A percentile compares a stretch with the other conserved stretches of the same genome.
These are phyloP conservation scores for Mortierella claussenii DNA, from an alignment of 192 early-diverging fungal genomes.

Conservation along the genomic window DNA sequence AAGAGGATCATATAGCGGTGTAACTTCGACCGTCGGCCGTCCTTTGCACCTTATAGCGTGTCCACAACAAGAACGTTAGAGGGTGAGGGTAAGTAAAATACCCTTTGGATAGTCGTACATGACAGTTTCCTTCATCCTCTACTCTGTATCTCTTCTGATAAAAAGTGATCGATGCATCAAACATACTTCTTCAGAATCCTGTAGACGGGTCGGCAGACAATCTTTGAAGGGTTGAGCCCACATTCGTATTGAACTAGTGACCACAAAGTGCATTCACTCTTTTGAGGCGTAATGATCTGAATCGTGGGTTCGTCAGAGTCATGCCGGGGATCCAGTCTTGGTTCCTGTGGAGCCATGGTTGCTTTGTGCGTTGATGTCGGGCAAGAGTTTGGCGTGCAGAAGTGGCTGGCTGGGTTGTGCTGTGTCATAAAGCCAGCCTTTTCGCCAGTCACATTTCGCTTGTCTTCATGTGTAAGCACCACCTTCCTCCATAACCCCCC, in stretches of 20 bases:
- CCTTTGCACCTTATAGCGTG: constrained; percentile 49
- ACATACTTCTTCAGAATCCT: constrained; percentile 39
- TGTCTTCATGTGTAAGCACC: no score
- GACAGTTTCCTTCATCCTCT: background rate
- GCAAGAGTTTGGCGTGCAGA: no score
- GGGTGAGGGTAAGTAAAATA: background rate
- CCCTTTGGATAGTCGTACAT: background rate
- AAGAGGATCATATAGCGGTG: constrained; percentile 37
- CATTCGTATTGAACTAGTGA: constrained; percentile 51
- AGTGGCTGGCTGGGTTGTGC: no score
- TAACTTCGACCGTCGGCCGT: constrained; percentile 41
- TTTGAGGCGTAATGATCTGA: constrained; percentile 10
- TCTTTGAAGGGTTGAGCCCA: constrained; percentile 23
- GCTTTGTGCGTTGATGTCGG: no score
- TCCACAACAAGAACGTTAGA: background rate
- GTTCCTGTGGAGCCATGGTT: no score
- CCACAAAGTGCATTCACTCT: constrained; percentile 39
- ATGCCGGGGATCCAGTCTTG: no score
- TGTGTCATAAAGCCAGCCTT: no score
- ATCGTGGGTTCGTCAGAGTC: no score
- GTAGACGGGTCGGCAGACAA: constrained; percentile 36
- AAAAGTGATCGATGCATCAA: background rate
- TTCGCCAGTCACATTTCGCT: no score
- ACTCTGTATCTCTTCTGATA: background rate
- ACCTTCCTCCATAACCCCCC: no score